Percentiles rank a stretch among this genome's conserved stretches.
Evolutionary conservation across 371 early-diverging fungal species (phyloP).

Genomic region (Mortierella sp.): DNA sequence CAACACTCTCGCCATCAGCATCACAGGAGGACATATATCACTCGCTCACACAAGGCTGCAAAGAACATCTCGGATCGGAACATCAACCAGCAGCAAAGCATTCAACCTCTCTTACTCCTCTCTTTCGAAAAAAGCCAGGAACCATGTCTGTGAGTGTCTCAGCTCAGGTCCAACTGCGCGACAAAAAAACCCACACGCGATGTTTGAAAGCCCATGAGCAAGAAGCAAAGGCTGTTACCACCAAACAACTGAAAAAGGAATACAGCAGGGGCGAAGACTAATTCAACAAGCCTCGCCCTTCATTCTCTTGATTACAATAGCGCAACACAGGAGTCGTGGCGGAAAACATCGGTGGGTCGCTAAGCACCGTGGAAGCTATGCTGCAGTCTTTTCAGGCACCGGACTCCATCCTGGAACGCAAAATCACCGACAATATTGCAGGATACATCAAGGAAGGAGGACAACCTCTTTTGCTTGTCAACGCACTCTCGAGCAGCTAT

Average conservation of each 20-base stretch:
- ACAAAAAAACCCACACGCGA: background rate
- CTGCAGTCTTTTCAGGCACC: slow-evolving; percentile 51
- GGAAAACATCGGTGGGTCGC: background rate
- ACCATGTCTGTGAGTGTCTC: slow-evolving; percentile 14
- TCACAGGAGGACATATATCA: background rate
- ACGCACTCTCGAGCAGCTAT: slow-evolving; percentile 71
- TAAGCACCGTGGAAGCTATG: slow-evolving; percentile 26
- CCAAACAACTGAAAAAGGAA: background rate
- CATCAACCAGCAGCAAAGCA: background rate
- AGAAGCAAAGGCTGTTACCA: background rate
- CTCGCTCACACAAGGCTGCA: background rate
- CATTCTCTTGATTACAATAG: background rate
- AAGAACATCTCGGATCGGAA: background rate
- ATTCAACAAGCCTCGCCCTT: background rate
- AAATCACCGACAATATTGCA: slow-evolving; percentile 62
- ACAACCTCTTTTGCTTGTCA: slow-evolving; percentile 74
- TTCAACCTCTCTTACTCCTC: background rate
- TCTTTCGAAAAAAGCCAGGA: background rate
- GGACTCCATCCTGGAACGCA: slow-evolving; percentile 77
- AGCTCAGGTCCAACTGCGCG: background rate
- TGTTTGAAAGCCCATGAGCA: background rate
- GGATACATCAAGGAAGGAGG: slow-evolving; percentile 72
- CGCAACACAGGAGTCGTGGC: background rate
- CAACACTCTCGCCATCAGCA: background rate
- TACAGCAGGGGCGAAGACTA: background rate